A percentile compares a stretch with the other conserved stretches of the same genome.
phyloP scores from a whole-genome alignment of 2,329 filamentous ascomycete genomes.

The Chaetothyriales sp. region DNA sequence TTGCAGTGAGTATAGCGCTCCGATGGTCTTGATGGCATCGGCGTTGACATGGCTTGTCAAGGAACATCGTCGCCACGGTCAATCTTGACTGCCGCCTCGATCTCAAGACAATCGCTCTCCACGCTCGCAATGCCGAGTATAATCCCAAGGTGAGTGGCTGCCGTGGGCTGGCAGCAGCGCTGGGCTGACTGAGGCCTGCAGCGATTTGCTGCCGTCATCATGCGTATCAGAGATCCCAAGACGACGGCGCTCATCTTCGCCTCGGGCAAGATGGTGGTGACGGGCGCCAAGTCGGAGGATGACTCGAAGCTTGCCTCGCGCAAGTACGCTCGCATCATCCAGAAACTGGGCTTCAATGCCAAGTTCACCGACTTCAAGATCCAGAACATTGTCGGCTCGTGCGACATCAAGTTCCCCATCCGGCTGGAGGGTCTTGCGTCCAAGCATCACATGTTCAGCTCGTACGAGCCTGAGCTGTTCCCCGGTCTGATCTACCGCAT shows the following conservation, averaged over 20 bases:
- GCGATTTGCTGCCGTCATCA: conserved; percentile 98
- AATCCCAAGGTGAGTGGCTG: conserved; percentile 71
- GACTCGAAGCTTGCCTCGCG: conserved; percentile 92
- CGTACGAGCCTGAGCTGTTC: conserved; percentile 96
- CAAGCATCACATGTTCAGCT: conserved; percentile 98
- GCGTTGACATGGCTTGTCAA: conserved; percentile 43
- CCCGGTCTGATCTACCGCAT: conserved; percentile 99
- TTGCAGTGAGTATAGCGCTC: conserved; percentile 75
- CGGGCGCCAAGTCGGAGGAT: conserved; percentile 93
- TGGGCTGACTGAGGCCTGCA: conserved; percentile 37
- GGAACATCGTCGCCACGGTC: conserved; percentile 98
- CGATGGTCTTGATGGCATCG: conserved; percentile 30
- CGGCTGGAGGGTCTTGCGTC: conserved; percentile 89
- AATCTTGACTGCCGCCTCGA: conserved; percentile 95
- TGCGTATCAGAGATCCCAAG: conserved; percentile 98
- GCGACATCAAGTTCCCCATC: conserved; percentile 99
- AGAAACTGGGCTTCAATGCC: conserved; percentile 98
- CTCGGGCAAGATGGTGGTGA: conserved; percentile 98
- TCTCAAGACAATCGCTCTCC: conserved; percentile 95
- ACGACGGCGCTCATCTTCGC: conserved; percentile 97
- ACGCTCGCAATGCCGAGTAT: conserved; percentile 96
- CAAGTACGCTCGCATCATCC: conserved; percentile 98
- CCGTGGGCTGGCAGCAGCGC: conserved; percentile 14
- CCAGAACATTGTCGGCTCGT: conserved; percentile 97
- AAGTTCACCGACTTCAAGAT: conserved; percentile 99